Evolutionary conservation across 2,329 filamentous ascomycete species (phyloP).

Genomic region (Trichoderma hamatum): DNA sequence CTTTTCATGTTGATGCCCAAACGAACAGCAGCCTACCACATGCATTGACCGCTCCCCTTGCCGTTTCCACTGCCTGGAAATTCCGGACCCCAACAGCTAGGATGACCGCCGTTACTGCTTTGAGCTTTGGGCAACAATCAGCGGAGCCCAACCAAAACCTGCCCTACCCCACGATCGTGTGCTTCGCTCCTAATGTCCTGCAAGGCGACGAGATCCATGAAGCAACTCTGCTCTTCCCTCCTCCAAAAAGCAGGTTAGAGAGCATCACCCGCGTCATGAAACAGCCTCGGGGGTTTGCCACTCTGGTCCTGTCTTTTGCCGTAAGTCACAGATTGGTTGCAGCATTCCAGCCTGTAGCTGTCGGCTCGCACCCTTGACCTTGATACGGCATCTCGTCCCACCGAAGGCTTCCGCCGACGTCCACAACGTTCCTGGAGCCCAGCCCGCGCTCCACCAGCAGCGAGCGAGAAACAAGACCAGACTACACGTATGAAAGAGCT

Average conservation of each 20-base stretch:
- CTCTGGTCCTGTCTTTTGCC: constrained; percentile 19
- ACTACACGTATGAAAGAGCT: constrained; percentile 19
- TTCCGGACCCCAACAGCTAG: constrained; percentile 18
- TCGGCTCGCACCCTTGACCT: constrained; percentile 21
- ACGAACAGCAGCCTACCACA: constrained; percentile 15
- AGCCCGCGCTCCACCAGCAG: constrained; percentile 20
- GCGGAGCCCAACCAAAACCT: constrained; percentile 27
- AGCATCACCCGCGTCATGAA: constrained; percentile 25
- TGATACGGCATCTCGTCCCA: constrained; percentile 27
- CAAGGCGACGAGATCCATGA: constrained; percentile 25
- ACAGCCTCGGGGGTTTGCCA: constrained; percentile 25
- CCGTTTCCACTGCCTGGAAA: constrained; percentile 14
- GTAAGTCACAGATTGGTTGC: constrained; percentile 25
- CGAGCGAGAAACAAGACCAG: neutral
- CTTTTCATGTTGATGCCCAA: constrained; percentile 26
- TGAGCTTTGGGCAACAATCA: constrained; percentile 28
- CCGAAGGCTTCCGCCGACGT: constrained; percentile 22
- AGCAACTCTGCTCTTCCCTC: constrained; percentile 15
- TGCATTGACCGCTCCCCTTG: constrained; percentile 3
- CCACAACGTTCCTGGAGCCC: constrained; percentile 9
- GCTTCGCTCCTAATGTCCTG: constrained; percentile 20
- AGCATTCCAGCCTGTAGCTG: constrained; percentile 12
- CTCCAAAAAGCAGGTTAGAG: constrained; percentile 24
- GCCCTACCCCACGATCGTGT: constrained; percentile 27
- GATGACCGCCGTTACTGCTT: constrained; percentile 2